Evolutionary conservation across 768 basidiomycete species (phyloP).

Genomic region (Lenzites betulinus): DNA sequence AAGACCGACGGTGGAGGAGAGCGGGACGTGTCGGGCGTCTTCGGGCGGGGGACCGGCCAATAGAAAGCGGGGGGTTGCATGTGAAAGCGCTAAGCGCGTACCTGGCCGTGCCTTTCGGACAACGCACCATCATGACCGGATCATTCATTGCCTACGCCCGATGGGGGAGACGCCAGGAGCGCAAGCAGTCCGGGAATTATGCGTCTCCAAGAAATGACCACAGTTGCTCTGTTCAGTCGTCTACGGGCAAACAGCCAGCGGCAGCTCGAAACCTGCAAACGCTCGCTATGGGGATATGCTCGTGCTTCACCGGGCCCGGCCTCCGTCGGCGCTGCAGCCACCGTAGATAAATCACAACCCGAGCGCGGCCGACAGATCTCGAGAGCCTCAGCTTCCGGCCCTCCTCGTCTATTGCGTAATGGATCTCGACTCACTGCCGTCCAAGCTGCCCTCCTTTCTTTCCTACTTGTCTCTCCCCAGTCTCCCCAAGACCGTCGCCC

Average conservation of each 20-base stretch:
- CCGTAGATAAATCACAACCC: neutral
- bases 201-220: neutral
- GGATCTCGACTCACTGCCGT: neutral
- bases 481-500: constrained; percentile 1
- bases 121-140: no score
- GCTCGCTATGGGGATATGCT: neutral
- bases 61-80: neutral
- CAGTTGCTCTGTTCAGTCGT: neutral
- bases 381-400: constrained; percentile 3
- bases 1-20: neutral
- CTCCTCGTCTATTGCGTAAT: constrained; percentile 15
- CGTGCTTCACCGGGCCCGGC: neutral
- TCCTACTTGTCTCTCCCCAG: constrained; percentile 3
- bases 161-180: no score
- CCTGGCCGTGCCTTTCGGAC: no score
- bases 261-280: neutral
- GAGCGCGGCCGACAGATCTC: constrained; percentile 7
- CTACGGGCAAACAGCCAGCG: constrained; percentile 6
- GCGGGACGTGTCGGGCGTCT: neutral
- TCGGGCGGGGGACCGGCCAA: neutral
- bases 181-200: no score
- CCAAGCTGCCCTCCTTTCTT: constrained; percentile 12
- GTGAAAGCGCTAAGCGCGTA: neutral
- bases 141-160: no score
- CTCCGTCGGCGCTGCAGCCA: neutral